These are phyloP conservation scores for Psilocybe cubensis DNA, from an alignment of 768 basidiomycete species.

Conservation along the genomic window DNA sequence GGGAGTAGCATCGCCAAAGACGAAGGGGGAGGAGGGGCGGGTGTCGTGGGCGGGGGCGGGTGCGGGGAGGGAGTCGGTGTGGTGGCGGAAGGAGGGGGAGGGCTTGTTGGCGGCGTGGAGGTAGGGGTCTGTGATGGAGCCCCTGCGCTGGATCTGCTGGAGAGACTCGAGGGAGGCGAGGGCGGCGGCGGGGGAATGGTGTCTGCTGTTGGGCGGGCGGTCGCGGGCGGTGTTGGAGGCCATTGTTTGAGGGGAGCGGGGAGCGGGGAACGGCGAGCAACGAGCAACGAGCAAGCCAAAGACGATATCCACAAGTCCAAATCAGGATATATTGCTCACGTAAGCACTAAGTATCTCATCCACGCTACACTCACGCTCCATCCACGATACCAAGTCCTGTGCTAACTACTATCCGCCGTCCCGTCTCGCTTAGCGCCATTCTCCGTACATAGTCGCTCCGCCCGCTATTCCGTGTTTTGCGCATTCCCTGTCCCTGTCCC, in stretches of 20 bases:
- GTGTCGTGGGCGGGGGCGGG: constrained; percentile 39
- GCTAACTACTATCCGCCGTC: constrained; percentile 34
- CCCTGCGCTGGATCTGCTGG: constrained; percentile 81
- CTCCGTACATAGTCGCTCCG: constrained; percentile 46
- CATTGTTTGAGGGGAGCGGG: constrained; percentile 22
- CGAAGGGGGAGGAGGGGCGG: constrained; percentile 68
- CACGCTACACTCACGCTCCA: constrained; percentile 27
- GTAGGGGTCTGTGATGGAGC: constrained; percentile 84
- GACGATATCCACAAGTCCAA: no score
- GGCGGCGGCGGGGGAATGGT: constrained; percentile 54
- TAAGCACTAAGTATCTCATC: constrained; percentile 25
- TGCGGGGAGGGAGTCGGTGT: constrained; percentile 27
- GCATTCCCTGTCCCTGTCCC: constrained; percentile 32
- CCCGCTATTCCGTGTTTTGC: constrained; percentile 63
- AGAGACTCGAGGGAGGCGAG: constrained; percentile 79
- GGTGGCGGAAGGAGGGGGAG: constrained; percentile 24
- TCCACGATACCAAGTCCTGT: constrained; percentile 28
- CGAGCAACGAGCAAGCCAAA: constrained; percentile 19
- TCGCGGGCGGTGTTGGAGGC: constrained; percentile 21
- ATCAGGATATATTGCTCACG: constrained; percentile 45
- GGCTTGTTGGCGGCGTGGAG: constrained; percentile 59
- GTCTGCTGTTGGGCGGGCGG: constrained; percentile 31
- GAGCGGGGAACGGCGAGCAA: no score
- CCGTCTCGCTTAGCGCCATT: constrained; percentile 41
- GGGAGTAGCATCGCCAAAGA: constrained; percentile 68